Conservation (phyloP, 139 green algal genomes). For the Micractinium sp. region DNA sequence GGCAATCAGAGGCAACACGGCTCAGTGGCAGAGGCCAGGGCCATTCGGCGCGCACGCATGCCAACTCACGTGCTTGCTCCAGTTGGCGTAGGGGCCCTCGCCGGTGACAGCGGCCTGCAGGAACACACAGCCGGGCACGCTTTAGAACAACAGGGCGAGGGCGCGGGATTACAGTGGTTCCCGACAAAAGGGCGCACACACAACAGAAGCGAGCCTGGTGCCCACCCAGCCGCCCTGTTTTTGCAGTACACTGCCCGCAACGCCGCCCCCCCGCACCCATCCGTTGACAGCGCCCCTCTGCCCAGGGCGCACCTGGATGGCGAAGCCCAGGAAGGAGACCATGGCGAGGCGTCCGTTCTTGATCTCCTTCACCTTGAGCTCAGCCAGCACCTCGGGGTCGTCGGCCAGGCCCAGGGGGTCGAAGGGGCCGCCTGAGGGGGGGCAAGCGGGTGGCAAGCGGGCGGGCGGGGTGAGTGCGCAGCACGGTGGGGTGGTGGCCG, state of each 20-base stretch:
- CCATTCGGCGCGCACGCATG: background rate
- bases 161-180: too few species aligned
- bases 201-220: too few species aligned
- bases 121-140: background rate
- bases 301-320: slow-evolving; percentile 64
- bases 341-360: slow-evolving; percentile 97
- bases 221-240: too few species aligned
- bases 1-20: background rate
- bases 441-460: background rate
- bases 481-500: too few species aligned
- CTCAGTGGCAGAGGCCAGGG: background rate
- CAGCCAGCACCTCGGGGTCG: slow-evolving; percentile 77
- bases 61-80: slow-evolving; percentile 38
- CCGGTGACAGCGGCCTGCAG: slow-evolving; percentile 90
- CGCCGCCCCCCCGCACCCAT: too few species aligned
- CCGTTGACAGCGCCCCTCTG: too few species aligned
- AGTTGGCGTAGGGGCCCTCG: slow-evolving; percentile 97
- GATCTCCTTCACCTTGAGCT: slow-evolving; percentile 92
- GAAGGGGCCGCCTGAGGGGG: slow-evolving; percentile 81
- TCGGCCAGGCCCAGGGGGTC: slow-evolving; percentile 95
- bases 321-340: slow-evolving; percentile 83
- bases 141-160: too few species aligned
- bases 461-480: too few species aligned
- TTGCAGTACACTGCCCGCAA: too few species aligned
- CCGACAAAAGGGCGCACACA: too few species aligned